These are phyloP conservation scores for Termitomyces sp. DNA, from an alignment of 768 basidiomycete genomes.

Conservation along the genomic window DNA sequence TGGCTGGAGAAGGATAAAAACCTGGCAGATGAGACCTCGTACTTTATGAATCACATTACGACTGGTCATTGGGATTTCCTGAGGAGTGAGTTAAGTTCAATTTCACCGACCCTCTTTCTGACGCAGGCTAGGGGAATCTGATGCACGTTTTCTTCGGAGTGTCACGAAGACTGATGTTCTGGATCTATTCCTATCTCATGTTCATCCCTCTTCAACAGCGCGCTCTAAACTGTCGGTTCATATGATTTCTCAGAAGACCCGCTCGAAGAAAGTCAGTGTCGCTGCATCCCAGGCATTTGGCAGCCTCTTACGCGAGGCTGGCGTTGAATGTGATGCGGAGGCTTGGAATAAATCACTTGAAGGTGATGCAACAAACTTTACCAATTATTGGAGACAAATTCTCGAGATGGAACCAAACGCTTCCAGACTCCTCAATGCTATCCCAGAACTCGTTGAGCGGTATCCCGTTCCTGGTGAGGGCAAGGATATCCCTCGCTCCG, in stretches of 20 bases:
- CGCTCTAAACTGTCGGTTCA: constrained; percentile 86
- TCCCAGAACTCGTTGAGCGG: constrained; percentile 52
- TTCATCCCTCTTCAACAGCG: constrained; percentile 61
- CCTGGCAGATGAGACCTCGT: constrained; percentile 68
- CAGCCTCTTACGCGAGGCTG: constrained; percentile 38
- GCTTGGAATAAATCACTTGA: constrained; percentile 47
- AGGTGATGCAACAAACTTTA: constrained; percentile 52
- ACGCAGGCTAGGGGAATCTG: constrained; percentile 52
- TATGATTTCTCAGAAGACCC: constrained; percentile 64
- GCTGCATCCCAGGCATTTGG: constrained; percentile 62
- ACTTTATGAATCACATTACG: constrained; percentile 66
- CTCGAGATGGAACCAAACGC: constrained; percentile 35
- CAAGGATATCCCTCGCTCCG: constrained; percentile 35
- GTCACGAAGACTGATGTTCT: constrained; percentile 75
- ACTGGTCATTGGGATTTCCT: constrained; percentile 84
- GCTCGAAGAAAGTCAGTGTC: constrained; percentile 52
- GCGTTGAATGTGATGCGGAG: constrained; percentile 42
- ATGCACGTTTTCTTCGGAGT: constrained; percentile 56
- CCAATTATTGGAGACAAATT: constrained; percentile 54
- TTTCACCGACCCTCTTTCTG: neutral
- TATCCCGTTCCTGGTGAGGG: constrained; percentile 52
- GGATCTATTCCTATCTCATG: constrained; percentile 57
- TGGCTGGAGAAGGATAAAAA: constrained; percentile 90
- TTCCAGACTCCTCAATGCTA: constrained; percentile 39
- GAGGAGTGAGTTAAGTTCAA: constrained; percentile 49